A percentile compares a stretch with the other conserved stretches of the same genome.
These are phyloP conservation scores for Wickerhamiella occidentalis DNA, from an alignment of 805 yeast species.

Conservation along the genomic window DNA sequence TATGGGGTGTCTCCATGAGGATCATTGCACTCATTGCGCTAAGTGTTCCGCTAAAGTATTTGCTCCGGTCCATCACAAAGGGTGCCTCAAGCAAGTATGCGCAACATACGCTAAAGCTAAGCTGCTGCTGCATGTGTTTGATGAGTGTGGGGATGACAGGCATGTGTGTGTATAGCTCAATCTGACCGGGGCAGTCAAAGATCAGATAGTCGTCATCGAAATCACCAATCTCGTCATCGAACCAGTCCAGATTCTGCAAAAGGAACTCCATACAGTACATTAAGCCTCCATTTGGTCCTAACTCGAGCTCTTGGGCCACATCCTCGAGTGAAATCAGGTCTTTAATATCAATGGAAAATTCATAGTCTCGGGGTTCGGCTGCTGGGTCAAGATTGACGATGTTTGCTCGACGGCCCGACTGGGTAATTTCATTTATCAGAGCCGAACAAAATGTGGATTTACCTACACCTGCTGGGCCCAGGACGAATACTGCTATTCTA, in stretches of 20 bases:
- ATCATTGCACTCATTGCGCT: conserved; percentile 99
- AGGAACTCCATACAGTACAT: conserved; percentile 86
- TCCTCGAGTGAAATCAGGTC: conserved; percentile 84
- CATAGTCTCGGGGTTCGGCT: conserved; percentile 84
- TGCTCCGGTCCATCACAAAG: conserved; percentile 77
- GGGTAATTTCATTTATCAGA: conserved; percentile 74
- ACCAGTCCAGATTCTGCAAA: conserved; percentile 85
- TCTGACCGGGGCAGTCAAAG: conserved; percentile 71
- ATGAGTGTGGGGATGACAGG: conserved; percentile 87
- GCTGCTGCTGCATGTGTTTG: conserved; percentile 63
- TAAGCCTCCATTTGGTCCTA: conserved; percentile 93
- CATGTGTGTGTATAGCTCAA: conserved; percentile 85
- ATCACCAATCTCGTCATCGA: conserved; percentile 94
- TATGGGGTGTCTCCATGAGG: conserved; percentile 84
- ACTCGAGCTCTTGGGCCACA: conserved; percentile 85
- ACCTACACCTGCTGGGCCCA: conserved; percentile 98
- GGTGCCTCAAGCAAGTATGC: conserved; percentile 89
- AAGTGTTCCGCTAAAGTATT: conserved; percentile 89
- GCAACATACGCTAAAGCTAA: conserved; percentile 84
- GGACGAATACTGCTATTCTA: conserved; percentile 80
- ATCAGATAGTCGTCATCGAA: conserved; percentile 82
- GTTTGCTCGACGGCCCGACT: conserved; percentile 85
- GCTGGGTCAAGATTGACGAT: conserved; percentile 95
- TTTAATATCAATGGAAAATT: conserved; percentile 83
- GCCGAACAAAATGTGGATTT: conserved; percentile 88